A percentile compares a stretch with the other conserved stretches of the same genome.
Evolutionary conservation across 441 rosid genomes (phyloP).

Genomic region (Metrosideros polymorpha): DNA sequence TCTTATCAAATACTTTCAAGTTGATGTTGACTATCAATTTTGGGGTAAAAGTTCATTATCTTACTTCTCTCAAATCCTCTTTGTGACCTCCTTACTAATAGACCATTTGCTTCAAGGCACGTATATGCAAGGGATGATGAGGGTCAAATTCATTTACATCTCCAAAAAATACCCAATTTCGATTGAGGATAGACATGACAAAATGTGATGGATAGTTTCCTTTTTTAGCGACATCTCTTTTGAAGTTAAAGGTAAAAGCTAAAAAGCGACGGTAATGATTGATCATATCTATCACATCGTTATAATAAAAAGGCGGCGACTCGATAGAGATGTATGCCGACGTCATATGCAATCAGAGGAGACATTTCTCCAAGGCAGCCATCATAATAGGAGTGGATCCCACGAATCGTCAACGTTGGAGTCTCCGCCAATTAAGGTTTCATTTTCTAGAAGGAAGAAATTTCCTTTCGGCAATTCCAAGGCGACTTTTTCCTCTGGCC

Average conservation of each 20-base stretch:
- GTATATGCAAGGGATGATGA: background rate
- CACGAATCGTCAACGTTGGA: background rate
- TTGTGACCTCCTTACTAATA: background rate
- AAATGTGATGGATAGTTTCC: rapidly evolving
- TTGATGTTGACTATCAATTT: background rate
- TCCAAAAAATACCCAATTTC: background rate
- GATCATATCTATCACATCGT: background rate
- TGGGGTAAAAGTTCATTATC: background rate
- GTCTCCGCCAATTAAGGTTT: background rate
- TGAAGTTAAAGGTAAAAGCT: background rate
- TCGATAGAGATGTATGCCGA: background rate
- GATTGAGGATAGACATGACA: background rate
- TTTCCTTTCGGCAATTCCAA: background rate
- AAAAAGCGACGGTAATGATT: rapidly evolving
- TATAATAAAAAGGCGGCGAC: too few species aligned
- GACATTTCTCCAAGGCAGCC: background rate
- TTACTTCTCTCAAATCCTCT: background rate
- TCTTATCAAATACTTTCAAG: background rate
- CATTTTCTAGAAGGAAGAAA: background rate
- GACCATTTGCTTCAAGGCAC: background rate
- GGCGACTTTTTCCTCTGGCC: background rate
- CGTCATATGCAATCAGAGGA: background rate
- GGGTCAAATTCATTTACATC: background rate
- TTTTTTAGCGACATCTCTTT: rapidly evolving
- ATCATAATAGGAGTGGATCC: background rate